phyloP scores from a whole-genome alignment of 176 grass and related monocot genomes.

The Lolium rigidum region DNA sequence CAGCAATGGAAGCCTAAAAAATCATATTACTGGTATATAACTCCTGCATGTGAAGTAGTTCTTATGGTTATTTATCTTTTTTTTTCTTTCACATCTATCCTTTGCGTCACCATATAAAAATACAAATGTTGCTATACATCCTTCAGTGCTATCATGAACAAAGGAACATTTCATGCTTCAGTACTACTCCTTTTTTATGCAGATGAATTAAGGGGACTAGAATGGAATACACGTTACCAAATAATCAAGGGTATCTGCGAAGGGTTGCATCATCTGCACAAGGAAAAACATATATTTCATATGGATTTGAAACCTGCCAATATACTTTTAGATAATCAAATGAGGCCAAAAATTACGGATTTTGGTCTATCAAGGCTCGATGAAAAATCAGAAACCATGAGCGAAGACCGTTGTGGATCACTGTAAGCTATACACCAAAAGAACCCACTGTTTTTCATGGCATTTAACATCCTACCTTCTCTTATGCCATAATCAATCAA shows the following conservation, averaged over 20 bases:
- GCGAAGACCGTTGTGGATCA: background rate
- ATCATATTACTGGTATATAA: too few species aligned
- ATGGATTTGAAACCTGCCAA: slow-evolving; percentile 5
- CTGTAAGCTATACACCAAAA: background rate
- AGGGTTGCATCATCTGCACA: background rate
- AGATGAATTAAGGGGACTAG: background rate
- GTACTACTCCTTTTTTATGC: too few species aligned
- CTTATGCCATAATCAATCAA: too few species aligned
- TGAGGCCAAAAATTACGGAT: background rate
- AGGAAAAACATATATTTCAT: background rate
- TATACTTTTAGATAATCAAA: background rate
- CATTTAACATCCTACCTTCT: too few species aligned
- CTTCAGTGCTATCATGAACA: too few species aligned
- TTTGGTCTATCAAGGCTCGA: background rate
- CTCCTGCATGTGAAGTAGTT: too few species aligned
- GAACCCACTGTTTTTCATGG: background rate
- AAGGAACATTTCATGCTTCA: too few species aligned
- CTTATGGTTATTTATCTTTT: too few species aligned
- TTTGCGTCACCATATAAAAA: too few species aligned
- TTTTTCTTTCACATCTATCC: too few species aligned
- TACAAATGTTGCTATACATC: too few species aligned
- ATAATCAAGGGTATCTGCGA: background rate
- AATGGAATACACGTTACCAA: background rate
- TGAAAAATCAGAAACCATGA: background rate
- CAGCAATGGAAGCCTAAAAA: too few species aligned